Base-by-base conservation (phyloP, 306 rosid genomes). In the Quercus aquifolioides region DNA sequence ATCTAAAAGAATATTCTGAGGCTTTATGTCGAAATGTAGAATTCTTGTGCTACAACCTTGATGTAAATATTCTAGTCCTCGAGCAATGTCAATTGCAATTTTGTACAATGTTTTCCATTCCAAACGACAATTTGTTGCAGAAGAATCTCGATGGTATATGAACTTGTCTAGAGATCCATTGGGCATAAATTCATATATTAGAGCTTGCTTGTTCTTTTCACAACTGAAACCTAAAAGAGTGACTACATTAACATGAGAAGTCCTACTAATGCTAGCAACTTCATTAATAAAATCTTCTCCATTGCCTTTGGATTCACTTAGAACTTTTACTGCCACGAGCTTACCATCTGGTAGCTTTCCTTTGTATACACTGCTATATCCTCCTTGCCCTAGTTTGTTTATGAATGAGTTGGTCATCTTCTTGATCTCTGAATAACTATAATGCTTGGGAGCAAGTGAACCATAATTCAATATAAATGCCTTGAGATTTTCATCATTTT, bases 1-100 rank as follows among this genome's bases (percentile, higher is more conserved):
- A 19, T 67, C 72, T 46, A 67, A 67, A 31, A 67, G 51, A 17
- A 33, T 67, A 19, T 67, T 67, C 0, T 67, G 72, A 31, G 78
- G 78, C n/a, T 74, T 35, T 11, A 74, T 74, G 35, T 74, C 78
- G 0, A 74, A 74, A 58, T 74, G 78, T 11, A 74, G 20, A 12
- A 74, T 74, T 3, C 69, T 33, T 58, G 68, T 56, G 49, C 10
- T 13, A 35, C 78, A 74, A 31, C 78, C 78, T 10, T 5, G 10
- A 15, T 74, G 78, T 11, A 74, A 23, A 14, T 58, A 74, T 19
- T 74, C 78, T 5, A 74, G 19, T 15, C 78, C 70, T 38, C 35
- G 18, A 31, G 70, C 78, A 25, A 74, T 25, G 7, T 69, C 57
- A 33, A 58, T 0, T 1, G 30, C 57, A 0, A 74, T 74, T 4